Conservation (phyloP, 192 early-diverging fungal species). For the Gonapodya prolifera region DNA sequence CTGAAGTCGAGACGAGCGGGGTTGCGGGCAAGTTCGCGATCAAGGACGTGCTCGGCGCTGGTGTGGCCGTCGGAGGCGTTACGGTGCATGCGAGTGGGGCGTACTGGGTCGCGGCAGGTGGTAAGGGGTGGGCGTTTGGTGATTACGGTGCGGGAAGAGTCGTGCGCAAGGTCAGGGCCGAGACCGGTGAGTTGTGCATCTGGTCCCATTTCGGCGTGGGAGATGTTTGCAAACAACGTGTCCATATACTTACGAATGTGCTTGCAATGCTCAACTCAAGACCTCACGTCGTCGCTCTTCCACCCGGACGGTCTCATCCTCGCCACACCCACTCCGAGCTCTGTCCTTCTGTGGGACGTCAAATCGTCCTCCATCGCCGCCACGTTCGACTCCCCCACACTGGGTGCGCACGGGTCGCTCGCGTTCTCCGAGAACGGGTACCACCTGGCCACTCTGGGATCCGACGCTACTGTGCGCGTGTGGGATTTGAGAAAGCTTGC, state of each 20-base stretch:
- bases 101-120: conserved; percentile 61
- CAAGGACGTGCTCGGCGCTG: conserved; percentile 50
- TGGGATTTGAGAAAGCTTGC: conserved; percentile 92
- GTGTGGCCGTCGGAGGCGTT: conserved; percentile 58
- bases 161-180: conserved; percentile 26
- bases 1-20: conserved; percentile 25
- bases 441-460: conserved; percentile 67
- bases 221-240: background rate
- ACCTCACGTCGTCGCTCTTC: conserved; percentile 56
- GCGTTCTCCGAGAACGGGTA: conserved; percentile 93
- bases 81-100: conserved; percentile 65
- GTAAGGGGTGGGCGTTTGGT: conserved; percentile 74
- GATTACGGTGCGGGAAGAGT: conserved; percentile 51
- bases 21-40: conserved; percentile 38
- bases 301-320: conserved; percentile 90
- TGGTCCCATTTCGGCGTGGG: background rate
- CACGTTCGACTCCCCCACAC: conserved; percentile 49
- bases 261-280: conserved; percentile 18
- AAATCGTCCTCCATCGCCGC: conserved; percentile 50
- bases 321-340: conserved; percentile 60
- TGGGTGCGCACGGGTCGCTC: conserved; percentile 52
- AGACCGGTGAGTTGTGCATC: conserved; percentile 17
- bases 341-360: conserved; percentile 72
- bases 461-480: conserved; percentile 57
- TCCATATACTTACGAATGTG: no score